phyloP scores from a whole-genome alignment of 83 land plant genomes.

The Thuja plicata region DNA sequence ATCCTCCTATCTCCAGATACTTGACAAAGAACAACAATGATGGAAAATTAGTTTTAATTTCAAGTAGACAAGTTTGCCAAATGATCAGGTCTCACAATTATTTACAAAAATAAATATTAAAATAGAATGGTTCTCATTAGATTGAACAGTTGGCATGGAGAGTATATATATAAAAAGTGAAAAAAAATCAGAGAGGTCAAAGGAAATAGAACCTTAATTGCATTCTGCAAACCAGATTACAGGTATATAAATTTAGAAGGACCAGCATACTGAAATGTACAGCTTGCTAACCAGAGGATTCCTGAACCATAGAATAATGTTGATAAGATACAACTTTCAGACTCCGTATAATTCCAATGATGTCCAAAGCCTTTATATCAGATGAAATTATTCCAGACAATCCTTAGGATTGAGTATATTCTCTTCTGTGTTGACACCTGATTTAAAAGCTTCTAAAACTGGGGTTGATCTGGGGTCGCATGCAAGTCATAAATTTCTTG shows the following conservation, averaged over 20 bases:
- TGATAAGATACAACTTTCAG: not conserved
- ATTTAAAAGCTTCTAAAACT: not conserved
- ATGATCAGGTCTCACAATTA: not conserved
- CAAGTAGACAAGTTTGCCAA: not conserved
- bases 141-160: not conserved
- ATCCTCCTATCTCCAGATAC: not conserved
- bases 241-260: not conserved
- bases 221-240: not conserved
- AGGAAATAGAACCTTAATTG: not conserved
- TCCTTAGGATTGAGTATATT: not conserved
- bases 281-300: not conserved
- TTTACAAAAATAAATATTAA: not conserved
- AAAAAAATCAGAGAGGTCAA: not conserved
- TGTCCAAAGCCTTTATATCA: not conserved
- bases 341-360: not conserved
- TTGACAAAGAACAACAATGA: not conserved
- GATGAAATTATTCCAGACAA: not conserved
- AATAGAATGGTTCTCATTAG: not conserved
- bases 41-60: not conserved
- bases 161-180: not conserved
- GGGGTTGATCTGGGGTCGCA: not conserved
- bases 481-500: not conserved
- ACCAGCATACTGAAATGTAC: not conserved
- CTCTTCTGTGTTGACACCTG: not conserved
- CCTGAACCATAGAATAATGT: not conserved